Base-by-base conservation (phyloP, 352 stramenopile species). In the Phytophthora cactorum region DNA sequence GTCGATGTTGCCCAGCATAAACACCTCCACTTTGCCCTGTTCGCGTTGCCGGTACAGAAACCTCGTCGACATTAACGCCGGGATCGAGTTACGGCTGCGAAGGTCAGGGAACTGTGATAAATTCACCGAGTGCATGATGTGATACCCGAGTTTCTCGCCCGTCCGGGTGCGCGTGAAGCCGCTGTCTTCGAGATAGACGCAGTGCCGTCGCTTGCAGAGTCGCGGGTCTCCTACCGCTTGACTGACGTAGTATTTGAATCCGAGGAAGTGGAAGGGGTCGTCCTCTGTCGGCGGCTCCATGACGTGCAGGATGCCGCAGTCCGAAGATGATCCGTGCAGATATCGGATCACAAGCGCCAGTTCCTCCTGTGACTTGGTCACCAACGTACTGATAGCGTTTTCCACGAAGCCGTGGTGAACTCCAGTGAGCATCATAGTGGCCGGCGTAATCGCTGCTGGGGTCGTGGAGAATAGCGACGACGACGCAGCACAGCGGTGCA, bases 221-320 rank as follows among this genome's bases (percentile, higher is more conserved):
- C 51, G 43, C 11, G 60, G 50, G 52, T 79, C 59, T 6, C 58
- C 68, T 1, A 76, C 62, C 12, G 70, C 55, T 41, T 77, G 71
- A 28, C 72, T 82, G 17, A 82, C 74, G 45, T 82, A 72, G 72
- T 67, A 85, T 50, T 85, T 85, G 69, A 85, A 72, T 6, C 77
- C 77, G 12, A 85, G 57, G 62, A 85, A 85, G 27, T 78, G 74
- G 51, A 82, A 82, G 14, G 74, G 77, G 27, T 85, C 72, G 0
- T 56, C 55, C 0, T 68, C 44, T 7, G 64, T 81, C 10, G 77
- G 77, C 0, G 68, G 17, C 55, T 82, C 74, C 32, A 85, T 68
- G 8, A 76, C 52, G 44, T 70, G 49, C 11, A 85, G 46, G 53
- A 85, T 75, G 15, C 62, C 66, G 62, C 74, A 75, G 53, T 85